Evolutionary conservation across 2,329 filamentous ascomycete species (phyloP), one percentile per base, ranked within the genome.

Genomic region (Blastomyces emzantsi): DNA sequence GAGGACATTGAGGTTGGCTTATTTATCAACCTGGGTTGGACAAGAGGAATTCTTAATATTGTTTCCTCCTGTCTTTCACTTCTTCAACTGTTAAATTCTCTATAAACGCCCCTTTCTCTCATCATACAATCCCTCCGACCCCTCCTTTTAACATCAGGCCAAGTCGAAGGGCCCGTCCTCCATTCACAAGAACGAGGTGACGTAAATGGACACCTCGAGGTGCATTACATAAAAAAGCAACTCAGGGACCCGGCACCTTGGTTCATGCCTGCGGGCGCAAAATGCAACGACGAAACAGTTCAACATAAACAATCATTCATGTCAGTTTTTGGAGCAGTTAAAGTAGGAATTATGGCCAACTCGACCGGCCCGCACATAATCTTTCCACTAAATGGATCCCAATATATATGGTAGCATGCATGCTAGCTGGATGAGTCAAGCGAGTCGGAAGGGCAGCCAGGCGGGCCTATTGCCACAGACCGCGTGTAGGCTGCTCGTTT

Each of bases 381-480:
- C 5, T 39, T 28, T 45, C 17, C 36, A 45, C 28, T 17, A 41
- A 39, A 56, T 39, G 3, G 33, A 56, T 39, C 33, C 33, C 30
- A 36, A 39, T 56, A 22, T 39, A 39, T n/a, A n/a, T 36, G 36
- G 33, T 43, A 25, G n/a, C 5, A 41, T 25, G 33, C 36, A 36
- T 36, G 52, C 28, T 55, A 36, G 28, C 9, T 36, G 8, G 33
- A 36, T 36, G 28, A n/a, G 43, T 56, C 19, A 56, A 25, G 30
- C 33, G 17, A 59, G 25, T 45, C 57, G 57, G 41, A 43, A 59
- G 17, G 19, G 19, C 57, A n/a, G 33, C 54, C 54, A 22, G 54
- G 17, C 54, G 15, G 22, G 30, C 57, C 57, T 60, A 60, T 60
- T 49, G 57, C 41, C 25, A 30, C 22, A 60, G 57, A 47, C 57